Evolutionary conservation across 2,329 filamentous ascomycete species (phyloP).

Genomic region (Apiospora pterosperma): DNA sequence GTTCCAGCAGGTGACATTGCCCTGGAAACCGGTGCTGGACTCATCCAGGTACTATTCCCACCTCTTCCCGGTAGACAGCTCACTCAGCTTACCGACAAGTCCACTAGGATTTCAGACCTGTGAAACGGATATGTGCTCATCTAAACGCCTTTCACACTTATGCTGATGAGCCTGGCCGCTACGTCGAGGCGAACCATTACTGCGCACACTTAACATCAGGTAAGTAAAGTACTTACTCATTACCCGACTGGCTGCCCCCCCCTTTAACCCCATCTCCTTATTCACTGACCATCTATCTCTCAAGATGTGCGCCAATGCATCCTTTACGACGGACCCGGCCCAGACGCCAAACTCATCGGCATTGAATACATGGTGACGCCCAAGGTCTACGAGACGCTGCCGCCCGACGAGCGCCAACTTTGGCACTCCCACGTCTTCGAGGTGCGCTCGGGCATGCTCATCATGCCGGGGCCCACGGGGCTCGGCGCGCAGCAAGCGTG

Average conservation of each 20-base stretch:
- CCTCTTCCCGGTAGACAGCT: background rate
- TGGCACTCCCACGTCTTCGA: slow-evolving; percentile 80
- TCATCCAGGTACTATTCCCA: slow-evolving; percentile 48
- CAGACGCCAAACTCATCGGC: slow-evolving; percentile 72
- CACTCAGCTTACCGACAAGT: slow-evolving; percentile 3
- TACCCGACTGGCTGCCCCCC: background rate
- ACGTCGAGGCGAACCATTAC: slow-evolving; percentile 80
- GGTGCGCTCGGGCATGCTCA: slow-evolving; percentile 75
- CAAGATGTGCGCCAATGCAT: slow-evolving; percentile 78
- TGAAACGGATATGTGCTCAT: slow-evolving; percentile 76
- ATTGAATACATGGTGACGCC: slow-evolving; percentile 85
- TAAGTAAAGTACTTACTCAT: slow-evolving; percentile 22
- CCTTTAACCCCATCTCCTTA: background rate
- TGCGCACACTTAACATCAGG: slow-evolving; percentile 71
- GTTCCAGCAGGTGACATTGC: slow-evolving; percentile 53
- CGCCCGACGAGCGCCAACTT: slow-evolving; percentile 63
- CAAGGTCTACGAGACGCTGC: slow-evolving; percentile 63
- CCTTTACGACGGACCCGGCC: slow-evolving; percentile 69
- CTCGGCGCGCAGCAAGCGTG: slow-evolving; percentile 58
- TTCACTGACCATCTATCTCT: background rate
- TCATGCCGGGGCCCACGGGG: slow-evolving; percentile 62
- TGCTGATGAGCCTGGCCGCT: slow-evolving; percentile 64
- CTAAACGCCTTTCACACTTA: slow-evolving; percentile 87
- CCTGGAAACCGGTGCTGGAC: slow-evolving; percentile 58
- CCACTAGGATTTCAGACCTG: slow-evolving; percentile 60